Base-by-base conservation (phyloP, 495 filamentous ascomycete species). In the Aspergillus sparsus region DNA sequence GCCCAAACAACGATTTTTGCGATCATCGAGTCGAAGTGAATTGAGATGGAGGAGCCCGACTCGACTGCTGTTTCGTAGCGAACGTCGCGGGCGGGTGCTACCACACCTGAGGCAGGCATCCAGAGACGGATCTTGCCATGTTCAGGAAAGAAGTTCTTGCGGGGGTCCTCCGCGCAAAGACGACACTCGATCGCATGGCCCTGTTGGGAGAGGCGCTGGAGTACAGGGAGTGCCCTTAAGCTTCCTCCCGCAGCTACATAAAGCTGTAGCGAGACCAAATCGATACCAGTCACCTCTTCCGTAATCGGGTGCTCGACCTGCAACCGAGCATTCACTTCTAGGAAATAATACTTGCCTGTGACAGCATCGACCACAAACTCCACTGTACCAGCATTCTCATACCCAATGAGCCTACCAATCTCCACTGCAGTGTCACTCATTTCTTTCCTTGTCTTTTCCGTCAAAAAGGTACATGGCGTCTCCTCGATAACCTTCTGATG, bases 401-500 rank as follows among this genome's bases (percentile, higher is more conserved):
- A 97, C 1, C 86, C 86, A 34, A 96, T 89, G 6, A 89, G 86
- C 8, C 88, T 74, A 0, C 90, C 91, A 3, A 90, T 88, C 6
- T 83, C 83, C 55, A 89, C 76, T 0, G 92, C 93, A 72, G 94
- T 92, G 33, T 83, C 83, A 85, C 89, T 91, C 15, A 97, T 78
- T 58, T 91, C 85, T 56, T 88, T 74, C 15, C 92, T 80, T 5
- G 88, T 85, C 5, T 77, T 78, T 35, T 87, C 83, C 13, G 84
- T 81, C 2, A 97, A 73, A 68, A 90, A 80, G 6, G 91, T 85
- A 9, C 90, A 90, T 0, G 93, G 93, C 1, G 89, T 91, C 71
- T 97, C 93, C 74, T 97, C 93, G 5, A 97, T 76, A 41, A 97
- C 93, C 76, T 97, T 97, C 72, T 97, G 93, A 67, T 97, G 91